Evolutionary conservation across 1,139 yeast genomes (phyloP).

Genomic region (Saccharomyces hybrid): DNA sequence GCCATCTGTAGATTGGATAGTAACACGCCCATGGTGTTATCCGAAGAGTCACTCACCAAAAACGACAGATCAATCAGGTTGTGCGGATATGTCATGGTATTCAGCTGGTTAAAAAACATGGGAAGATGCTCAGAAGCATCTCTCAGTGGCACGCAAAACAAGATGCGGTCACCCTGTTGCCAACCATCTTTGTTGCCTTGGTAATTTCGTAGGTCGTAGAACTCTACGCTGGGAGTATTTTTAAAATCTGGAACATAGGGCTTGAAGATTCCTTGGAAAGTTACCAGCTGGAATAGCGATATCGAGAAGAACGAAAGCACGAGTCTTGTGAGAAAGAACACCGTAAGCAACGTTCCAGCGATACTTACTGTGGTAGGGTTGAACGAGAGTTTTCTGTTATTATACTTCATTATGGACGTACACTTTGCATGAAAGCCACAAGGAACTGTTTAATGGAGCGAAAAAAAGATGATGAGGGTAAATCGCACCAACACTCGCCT

Average conservation of each 20-base stretch:
- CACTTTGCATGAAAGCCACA: neutral
- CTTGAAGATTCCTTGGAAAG: constrained; percentile 4
- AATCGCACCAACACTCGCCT: neutral
- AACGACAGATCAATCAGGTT: constrained; percentile 57
- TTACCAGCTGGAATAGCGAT: neutral
- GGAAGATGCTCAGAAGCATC: constrained; percentile 64
- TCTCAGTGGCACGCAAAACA: constrained; percentile 60
- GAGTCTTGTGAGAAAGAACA: constrained; percentile 3
- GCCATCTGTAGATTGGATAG: constrained; percentile 38
- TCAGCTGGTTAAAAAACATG: constrained; percentile 56
- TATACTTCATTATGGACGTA: constrained; percentile 2
- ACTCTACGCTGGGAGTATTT: constrained; percentile 36
- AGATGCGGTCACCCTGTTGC: constrained; percentile 49
- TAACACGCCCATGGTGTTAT: constrained; percentile 47
- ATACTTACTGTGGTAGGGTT: constrained; percentile 2
- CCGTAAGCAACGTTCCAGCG: constrained; percentile 6
- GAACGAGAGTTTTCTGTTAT: neutral
- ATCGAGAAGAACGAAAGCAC: neutral
- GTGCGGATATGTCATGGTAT: constrained; percentile 57
- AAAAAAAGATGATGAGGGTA: neutral
- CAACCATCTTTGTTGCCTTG: constrained; percentile 49
- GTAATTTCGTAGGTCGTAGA: constrained; percentile 46
- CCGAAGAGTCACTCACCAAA: constrained; percentile 54
- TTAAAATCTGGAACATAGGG: constrained; percentile 31
- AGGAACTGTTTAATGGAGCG: neutral